Conservation (phyloP, 441 rosid species). For the Biscutella laevigata region DNA sequence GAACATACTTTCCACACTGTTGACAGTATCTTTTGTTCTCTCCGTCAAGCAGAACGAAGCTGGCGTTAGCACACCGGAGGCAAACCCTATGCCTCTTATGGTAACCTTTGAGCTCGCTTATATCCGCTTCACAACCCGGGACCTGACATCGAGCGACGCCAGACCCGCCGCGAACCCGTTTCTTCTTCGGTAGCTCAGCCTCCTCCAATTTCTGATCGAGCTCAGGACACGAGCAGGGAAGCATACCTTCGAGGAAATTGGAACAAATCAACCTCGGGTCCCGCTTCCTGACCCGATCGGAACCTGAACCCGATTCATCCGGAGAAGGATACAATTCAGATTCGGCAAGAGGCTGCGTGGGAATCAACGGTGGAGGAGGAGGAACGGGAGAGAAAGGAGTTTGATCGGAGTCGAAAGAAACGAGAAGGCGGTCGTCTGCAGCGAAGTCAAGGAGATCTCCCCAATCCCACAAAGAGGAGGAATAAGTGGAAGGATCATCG, state of each 20-base stretch:
- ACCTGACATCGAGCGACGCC: constrained; percentile 61
- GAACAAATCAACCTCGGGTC: constrained; percentile 80
- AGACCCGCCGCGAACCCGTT: constrained; percentile 39
- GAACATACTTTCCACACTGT: constrained; percentile 92
- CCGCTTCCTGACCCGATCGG: constrained; percentile 69
- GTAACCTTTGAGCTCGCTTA: constrained; percentile 86
- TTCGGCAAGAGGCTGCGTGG: constrained; percentile 3
- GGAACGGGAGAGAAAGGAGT: constrained; percentile 5
- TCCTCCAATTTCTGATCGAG: constrained; percentile 55
- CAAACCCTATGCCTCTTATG: constrained; percentile 85
- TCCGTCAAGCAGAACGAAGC: constrained; percentile 51
- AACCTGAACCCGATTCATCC: constrained; percentile 21
- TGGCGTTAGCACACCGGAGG: constrained; percentile 71
- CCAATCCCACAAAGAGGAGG: constrained; percentile 71
- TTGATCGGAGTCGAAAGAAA: constrained; percentile 30
- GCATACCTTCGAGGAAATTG: constrained; percentile 64
- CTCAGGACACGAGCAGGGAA: constrained; percentile 93
- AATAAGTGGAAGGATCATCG: constrained; percentile 35
- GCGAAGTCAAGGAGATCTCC: constrained; percentile 71
- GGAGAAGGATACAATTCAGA: constrained; percentile 19
- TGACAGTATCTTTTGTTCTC: constrained; percentile 85
- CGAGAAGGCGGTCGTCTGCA: constrained; percentile 44
- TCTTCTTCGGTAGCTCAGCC: constrained; percentile 52
- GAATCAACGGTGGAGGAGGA: constrained; percentile 1
- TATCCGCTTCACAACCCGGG: constrained; percentile 69